These are phyloP conservation scores for Trichoderma endophyticum DNA, from an alignment of 2,329 filamentous ascomycete genomes.

Conservation along the genomic window DNA sequence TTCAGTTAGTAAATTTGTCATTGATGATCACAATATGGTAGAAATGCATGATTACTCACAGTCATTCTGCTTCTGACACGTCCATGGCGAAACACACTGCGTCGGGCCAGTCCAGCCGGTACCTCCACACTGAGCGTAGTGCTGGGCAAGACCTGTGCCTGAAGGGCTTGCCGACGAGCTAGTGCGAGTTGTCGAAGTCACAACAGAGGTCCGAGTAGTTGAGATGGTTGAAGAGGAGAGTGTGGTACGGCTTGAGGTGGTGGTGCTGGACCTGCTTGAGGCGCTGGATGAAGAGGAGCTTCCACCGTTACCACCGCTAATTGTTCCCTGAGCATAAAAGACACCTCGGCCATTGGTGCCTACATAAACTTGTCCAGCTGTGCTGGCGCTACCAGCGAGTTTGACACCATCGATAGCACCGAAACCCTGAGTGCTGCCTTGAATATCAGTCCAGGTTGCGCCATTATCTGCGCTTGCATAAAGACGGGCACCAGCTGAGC, in stretches of 20 bases:
- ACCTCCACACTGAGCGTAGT: constrained; percentile 8
- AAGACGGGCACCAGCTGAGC: background rate
- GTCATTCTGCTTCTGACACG: constrained; percentile 2
- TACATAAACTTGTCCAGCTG: constrained; percentile 5
- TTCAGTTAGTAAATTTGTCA: background rate
- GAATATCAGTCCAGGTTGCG: constrained; percentile 9
- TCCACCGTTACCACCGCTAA: background rate
- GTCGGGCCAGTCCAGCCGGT: constrained; percentile 8
- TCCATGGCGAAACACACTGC: constrained; percentile 1
- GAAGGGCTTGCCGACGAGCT: background rate
- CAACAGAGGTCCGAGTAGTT: background rate
- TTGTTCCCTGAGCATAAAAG: constrained; percentile 3
- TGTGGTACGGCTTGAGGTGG: background rate
- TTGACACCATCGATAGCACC: background rate
- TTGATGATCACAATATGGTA: background rate
- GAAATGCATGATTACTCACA: background rate
- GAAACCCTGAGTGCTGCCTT: constrained; percentile 2
- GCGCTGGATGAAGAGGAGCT: background rate
- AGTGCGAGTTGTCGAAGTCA: background rate
- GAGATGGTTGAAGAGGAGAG: background rate
- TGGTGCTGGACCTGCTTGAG: background rate
- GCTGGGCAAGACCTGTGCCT: background rate
- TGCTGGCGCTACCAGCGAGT: constrained; percentile 4
- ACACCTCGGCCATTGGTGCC: constrained; percentile 8
- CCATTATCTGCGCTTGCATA: constrained; percentile 7